Conservation (phyloP, 2,329 filamentous ascomycete genomes). For the Fusarium vanettenii region DNA sequence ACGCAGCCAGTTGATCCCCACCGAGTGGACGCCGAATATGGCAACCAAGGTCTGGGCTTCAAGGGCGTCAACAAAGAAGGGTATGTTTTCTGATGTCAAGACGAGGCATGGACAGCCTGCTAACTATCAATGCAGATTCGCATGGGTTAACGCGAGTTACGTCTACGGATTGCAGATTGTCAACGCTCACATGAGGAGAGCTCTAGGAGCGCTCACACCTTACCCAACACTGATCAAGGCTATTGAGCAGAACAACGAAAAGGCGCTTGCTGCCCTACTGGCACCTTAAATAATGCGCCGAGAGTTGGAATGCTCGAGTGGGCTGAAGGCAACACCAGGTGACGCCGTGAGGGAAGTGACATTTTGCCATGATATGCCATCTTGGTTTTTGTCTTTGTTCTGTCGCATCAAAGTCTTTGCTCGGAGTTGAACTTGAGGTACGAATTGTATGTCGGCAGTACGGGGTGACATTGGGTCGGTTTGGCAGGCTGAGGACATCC, state of each 20-base stretch:
- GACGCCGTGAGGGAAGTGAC: constrained; percentile 5
- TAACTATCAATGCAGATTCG: constrained; percentile 73
- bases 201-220: constrained; percentile 86
- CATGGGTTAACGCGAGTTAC: constrained; percentile 99
- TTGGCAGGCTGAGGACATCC: not conserved
- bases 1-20: constrained; percentile 91
- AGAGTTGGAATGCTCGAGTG: constrained; percentile 12
- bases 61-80: constrained; percentile 96
- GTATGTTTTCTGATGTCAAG: constrained; percentile 57
- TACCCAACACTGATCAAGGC: constrained; percentile 86
- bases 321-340: constrained; percentile 3
- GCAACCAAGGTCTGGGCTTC: constrained; percentile 95
- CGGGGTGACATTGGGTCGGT: not conserved
- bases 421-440: not conserved
- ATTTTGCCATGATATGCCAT: constrained; percentile 9
- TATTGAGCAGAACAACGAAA: constrained; percentile 65
- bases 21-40: constrained; percentile 95
- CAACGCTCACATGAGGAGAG: constrained; percentile 88
- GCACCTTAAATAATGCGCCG: constrained; percentile 25
- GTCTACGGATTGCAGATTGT: constrained; percentile 92
- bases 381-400: not conserved
- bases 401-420: not conserved
- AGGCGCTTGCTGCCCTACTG: constrained; percentile 60
- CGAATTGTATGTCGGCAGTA: not conserved
- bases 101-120: constrained; percentile 14